phyloP scores from a whole-genome alignment of 441 rosid genomes.

The Oxalis stricta region DNA sequence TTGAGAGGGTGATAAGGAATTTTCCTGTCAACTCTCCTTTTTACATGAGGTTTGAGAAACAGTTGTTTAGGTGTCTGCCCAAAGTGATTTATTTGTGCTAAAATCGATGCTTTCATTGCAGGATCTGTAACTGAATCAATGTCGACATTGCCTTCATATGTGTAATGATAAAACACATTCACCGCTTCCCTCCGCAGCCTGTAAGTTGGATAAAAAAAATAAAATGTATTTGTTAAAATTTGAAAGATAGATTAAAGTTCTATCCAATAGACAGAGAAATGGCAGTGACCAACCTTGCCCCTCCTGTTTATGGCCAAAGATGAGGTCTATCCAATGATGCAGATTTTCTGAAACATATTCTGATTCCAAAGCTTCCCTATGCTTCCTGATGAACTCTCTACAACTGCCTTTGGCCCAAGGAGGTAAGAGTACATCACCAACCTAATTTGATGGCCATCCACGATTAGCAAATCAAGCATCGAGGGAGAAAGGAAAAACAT shows the following conservation, averaged over 20 bases:
- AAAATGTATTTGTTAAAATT: not conserved
- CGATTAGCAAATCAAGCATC: not conserved
- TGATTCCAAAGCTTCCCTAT: constrained; percentile 95
- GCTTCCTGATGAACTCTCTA: constrained; percentile 87
- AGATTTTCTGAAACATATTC: constrained; percentile 93
- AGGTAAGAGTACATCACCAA: constrained; percentile 84
- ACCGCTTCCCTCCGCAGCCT: constrained; percentile 98
- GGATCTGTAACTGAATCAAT: constrained; percentile 90
- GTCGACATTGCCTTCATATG: constrained; percentile 93
- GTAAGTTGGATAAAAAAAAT: constrained; percentile 11
- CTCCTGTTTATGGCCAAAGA: constrained; percentile 96
- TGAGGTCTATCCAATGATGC: constrained; percentile 99
- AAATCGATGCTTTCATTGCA: constrained; percentile 91
- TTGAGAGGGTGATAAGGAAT: constrained; percentile 79
- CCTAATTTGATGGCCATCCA: constrained; percentile 32
- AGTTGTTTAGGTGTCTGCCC: constrained; percentile 97
- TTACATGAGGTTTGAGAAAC: constrained; percentile 74
- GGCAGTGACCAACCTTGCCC: constrained; percentile 62
- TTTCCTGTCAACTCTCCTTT: constrained; percentile 65
- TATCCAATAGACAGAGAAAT: too few species aligned
- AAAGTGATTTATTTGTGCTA: constrained; percentile 93
- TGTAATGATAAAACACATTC: constrained; percentile 96
- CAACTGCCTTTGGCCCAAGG: constrained; percentile 98
- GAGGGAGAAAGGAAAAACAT: too few species aligned
- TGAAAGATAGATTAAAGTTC: constrained; percentile 1